Base-by-base conservation (phyloP, 1,284 basidiomycete genomes). In the Kwoniella shivajii region DNA sequence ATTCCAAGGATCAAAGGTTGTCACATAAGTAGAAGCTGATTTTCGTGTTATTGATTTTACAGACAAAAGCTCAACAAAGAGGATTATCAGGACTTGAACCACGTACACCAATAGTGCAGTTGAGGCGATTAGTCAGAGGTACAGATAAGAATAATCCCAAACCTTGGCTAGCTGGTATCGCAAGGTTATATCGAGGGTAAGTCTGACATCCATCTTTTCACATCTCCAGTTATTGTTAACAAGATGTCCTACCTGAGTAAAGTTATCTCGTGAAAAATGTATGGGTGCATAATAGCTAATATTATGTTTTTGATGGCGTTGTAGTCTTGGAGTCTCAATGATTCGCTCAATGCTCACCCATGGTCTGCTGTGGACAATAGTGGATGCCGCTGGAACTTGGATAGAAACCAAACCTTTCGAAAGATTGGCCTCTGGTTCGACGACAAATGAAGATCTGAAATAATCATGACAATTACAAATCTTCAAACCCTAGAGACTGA, bases 11-110 rank as follows among this genome's bases (percentile, higher is more conserved):
- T 26, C 29, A 53, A 22, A 37, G 18, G 39, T 44, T 27, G n/a
- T n/a, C n/a, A n/a, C n/a, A 36, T 43, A 10, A 55, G 50, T 14
- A 36, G 14, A 53, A 29, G 36, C 31, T 9, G n/a, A n/a, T n/a
- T 46, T n/a, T 29, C 33, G 13, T 6, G 31, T 26, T 13, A 9
- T 10, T 20, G n/a, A 11, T 6, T 20, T 16, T n/a, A 52, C 26
- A 76, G 73, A 78, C 76, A 4, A 77, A 77, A 61, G 74, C 75
- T 3, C 77, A 78, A 57, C 75, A 76, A 51, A 65, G 77, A 24
- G 72, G 72, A 9, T 56, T 78, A 18, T 72, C 74, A 11, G 71
- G 70, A n/a, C 54, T 76, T 4, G 57, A 63, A 27, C 66, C 67
- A 2, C 65, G 76, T 2, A 74, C 76, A 18, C 72, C 75, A 2